Evolutionary conservation across 192 early-diverging fungal genomes (phyloP).

Genomic region (Powellomyces hirtus): DNA sequence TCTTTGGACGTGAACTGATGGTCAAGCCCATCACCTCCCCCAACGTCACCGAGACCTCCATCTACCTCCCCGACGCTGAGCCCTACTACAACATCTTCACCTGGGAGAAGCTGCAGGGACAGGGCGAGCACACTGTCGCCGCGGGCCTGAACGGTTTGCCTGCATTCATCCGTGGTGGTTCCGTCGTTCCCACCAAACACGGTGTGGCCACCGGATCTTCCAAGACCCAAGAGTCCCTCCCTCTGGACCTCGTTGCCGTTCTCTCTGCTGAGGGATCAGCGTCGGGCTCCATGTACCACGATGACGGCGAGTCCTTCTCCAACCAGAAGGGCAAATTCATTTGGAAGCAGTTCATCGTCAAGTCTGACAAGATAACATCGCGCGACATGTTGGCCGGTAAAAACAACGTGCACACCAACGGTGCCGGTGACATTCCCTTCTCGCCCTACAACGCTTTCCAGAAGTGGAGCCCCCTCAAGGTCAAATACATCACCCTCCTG

Average conservation of each 20-base stretch:
- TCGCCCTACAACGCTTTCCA: neutral
- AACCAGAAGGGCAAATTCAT: neutral
- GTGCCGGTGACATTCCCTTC: neutral
- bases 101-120: neutral
- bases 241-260: neutral
- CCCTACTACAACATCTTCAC: neutral
- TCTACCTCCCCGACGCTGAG: neutral
- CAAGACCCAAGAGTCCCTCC: neutral
- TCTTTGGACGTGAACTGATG: neutral
- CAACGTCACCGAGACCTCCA: neutral
- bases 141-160: neutral
- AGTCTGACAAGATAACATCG: neutral
- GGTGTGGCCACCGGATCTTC: neutral
- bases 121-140: neutral
- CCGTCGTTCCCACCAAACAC: neutral
- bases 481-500: neutral
- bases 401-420: neutral
- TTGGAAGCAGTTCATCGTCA: neutral
- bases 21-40: neutral
- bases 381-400: neutral
- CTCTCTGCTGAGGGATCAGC: neutral
- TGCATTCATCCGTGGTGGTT: neutral
- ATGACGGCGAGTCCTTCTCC: neutral
- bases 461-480: neutral
- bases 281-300: constrained; percentile 1